Base-by-base conservation (phyloP, 495 filamentous ascomycete species). In the Viridothelium virens region DNA sequence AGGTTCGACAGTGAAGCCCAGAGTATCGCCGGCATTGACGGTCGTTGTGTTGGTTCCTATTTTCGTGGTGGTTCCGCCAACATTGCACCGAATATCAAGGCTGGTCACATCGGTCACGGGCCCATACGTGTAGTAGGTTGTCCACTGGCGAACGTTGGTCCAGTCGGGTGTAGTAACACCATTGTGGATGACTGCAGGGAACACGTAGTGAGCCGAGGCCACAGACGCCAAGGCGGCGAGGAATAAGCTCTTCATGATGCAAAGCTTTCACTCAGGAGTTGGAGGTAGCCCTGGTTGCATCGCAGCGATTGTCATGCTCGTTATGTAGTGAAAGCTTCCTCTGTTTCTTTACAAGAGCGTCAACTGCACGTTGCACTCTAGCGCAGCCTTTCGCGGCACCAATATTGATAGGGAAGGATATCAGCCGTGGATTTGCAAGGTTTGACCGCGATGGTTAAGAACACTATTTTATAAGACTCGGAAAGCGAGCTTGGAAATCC, bases 61-160 rank as follows among this genome's bases (percentile, higher is more conserved):
- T 33, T 4, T 59, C 53, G 53, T 36, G 7, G 53, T 59, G 6
- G 53, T 59, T 36, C 53, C 53, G 31, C 31, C 31, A 59, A 59
- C 53, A 59, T 59, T 59, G 53, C 53, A 59, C 31, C 53, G 53
- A 59, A 59, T 59, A 36, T 59, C 53, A 59, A 59, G 53, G 31
- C 53, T 59, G 31, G 53, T 59, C 14, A 59, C 53, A 59, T 59
- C 53, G 31, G 53, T 59, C 6, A 59, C 53, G 5, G 53, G 53
- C 33, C 53, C 53, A 36, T 7, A 59, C 3, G 53, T 59, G 31
- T 59, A 59, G 53, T 59, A 59, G 31, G 53, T 59, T 31, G 53
- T 34, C 18, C 18, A 59, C 31, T 59, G 53, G 31, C 53, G 53
- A 36, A 59, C 53, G 53, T 59, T 59, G 53, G 53, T 36, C 53